Base-by-base conservation (phyloP, 116 monocot species). In the Zostera marina region DNA sequence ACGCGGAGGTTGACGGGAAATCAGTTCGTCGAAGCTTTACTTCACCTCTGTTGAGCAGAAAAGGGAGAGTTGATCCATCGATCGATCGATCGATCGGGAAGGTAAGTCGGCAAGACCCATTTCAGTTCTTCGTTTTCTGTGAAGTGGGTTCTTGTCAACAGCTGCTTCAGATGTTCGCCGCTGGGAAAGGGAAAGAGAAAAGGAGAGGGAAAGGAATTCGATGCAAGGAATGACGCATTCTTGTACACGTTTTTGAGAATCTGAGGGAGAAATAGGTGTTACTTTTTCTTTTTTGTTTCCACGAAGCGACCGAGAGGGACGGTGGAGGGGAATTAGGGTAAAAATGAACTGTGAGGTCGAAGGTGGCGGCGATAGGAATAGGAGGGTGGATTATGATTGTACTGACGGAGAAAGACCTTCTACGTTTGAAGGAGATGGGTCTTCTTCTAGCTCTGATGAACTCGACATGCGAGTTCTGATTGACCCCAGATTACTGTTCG, bases 401-500 rank as follows among this genome's bases (percentile, higher is more conserved):
- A 11, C 12, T 59, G 13, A 44, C 3, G 40, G 59, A 22, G 75
- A 70, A 15, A 73, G 84, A 56, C 65, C 40, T 25, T 79, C 84
- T 0, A 3, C 32, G 32, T 39, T 74, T 70, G 77, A 70, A 15
- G 63, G 40, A 26, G 74, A 57, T 47, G 67, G 32, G 9, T 53
- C 38, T 38, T 51, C 49, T 9, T 51, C 49, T 2, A 22, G 59
- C 64, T 22, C 72, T 6, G 42, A 73, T 39, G 75, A 73, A 48
- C 49, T 68, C 20, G 60, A 68, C 44, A 12, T 25, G 60, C 52
- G 41, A 42, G 39, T 68, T 17, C 17, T 68, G 60, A 81, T 93
- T 58, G 84, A 93, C 64, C 88, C 93, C 38, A 84, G 76, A 68
- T 71, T 71, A 57, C 84, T 93, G 43, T 83, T 84, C 41, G 84